These are phyloP conservation scores for Aspergillus sp. DNA, from an alignment of 2,329 filamentous ascomycete species.

Conservation along the genomic window DNA sequence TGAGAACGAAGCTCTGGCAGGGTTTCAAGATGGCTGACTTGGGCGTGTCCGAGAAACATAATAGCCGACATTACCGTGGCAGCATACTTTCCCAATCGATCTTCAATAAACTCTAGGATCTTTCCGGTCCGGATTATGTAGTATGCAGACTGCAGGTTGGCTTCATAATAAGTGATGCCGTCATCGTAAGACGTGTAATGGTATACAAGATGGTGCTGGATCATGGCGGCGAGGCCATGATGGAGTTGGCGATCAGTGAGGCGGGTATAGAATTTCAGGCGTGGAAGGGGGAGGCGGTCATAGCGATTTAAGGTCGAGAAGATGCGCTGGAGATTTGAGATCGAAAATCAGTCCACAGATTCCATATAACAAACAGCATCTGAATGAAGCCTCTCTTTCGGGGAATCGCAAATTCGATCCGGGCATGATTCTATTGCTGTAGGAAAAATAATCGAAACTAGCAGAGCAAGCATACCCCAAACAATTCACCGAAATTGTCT, in stretches of 20 bases:
- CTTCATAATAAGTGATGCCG: constrained; percentile 71
- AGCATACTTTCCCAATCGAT: constrained; percentile 69
- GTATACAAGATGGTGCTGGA: constrained; percentile 83
- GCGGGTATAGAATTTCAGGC: constrained; percentile 67
- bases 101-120: constrained; percentile 70
- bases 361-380: not conserved
- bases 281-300: constrained; percentile 68
- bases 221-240: constrained; percentile 75
- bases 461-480: constrained; percentile 62
- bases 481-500: constrained; percentile 86
- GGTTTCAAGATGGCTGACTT: constrained; percentile 41
- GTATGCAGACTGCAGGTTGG: constrained; percentile 76
- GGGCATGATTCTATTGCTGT: not conserved
- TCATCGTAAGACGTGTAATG: constrained; percentile 63
- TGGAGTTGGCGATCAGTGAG: constrained; percentile 71
- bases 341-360: not conserved
- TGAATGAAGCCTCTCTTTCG: constrained; percentile 5
- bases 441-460: not conserved
- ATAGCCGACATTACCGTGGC: constrained; percentile 70
- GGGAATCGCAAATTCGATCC: not conserved
- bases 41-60: constrained; percentile 71
- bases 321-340: constrained; percentile 60
- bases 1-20: constrained; percentile 29
- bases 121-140: constrained; percentile 75
- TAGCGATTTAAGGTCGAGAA: constrained; percentile 72